Base-by-base conservation (phyloP, 2,329 filamentous ascomycete genomes). In the Alternaria sp. region DNA sequence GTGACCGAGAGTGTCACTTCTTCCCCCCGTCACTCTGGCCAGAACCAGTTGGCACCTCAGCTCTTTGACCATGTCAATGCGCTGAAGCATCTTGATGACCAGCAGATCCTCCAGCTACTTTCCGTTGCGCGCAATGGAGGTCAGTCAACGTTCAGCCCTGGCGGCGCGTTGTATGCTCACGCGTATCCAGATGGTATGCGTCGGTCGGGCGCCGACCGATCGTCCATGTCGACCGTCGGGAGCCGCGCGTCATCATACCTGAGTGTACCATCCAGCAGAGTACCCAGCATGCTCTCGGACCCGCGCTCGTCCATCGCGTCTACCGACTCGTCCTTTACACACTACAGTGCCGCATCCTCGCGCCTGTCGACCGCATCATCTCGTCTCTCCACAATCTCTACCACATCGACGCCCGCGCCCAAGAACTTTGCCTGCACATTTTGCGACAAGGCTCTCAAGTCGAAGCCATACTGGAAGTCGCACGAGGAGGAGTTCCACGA, bases 401-500 rank as follows among this genome's bases (percentile, higher is more conserved):
- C 69, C 25, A 69, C 71, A 10, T 76, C 77, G 17, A 71, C 74
- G 6, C 73, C 72, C 9, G 75, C 75, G 19, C 72, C 75, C 8
- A 80, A 81, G 67, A 81, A 80, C 61, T 81, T 81, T 47, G 78
- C 77, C 3, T 85, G 82, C 69, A 84, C 81, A 1, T 82, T 82
- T 32, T 84, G 83, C 77, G 88, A 90, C 75, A 89, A 89, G 52
- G 88, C 87, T 49, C 89, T 90, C 73, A 88, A 89, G 80, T 85
- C 88, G 67, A 90, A 90, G 74, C 89, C 89, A 66, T 88, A 90
- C 76, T 91, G 89, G 89, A 90, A 90, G 77, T 85, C 87, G 30
- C 89, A 91, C 77, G 88, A 91, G 74, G 88, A 90, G 70, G 88
- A 90, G 77, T 90, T 90, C 72, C 88, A 90, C 77, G 88, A 90